Base-by-base conservation (phyloP, 208 protist species). In the Trypanosoma cruzi region DNA sequence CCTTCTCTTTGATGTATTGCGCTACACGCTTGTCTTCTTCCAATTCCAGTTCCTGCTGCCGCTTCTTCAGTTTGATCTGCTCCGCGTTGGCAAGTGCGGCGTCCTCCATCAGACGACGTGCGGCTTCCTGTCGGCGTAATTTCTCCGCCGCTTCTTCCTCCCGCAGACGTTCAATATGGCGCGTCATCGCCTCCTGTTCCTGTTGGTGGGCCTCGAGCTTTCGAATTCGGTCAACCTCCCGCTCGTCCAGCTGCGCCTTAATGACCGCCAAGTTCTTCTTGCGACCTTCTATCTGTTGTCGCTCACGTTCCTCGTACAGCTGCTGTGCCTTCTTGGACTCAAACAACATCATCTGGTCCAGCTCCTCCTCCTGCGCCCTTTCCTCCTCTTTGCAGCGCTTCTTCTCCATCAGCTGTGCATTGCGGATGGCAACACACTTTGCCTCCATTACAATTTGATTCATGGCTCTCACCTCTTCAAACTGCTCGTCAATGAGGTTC, bases 401-500 rank as follows among this genome's bases (percentile, higher is more conserved):
- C 46, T 88, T 88, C 81, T 98, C 96, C 56, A 76, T 59, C 11
- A 87, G 63, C 80, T 98, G 96, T 18, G 89, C 90, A 70, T 97
- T 93, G 53, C 96, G 89, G 24, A 89, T 87, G 44, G 94, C 94
- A 28, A 97, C 86, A 56, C 92, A 97, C 77, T 96, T 94, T 8
- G 92, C 89, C 71, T 98, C 96, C 13, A 84, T 59, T 48, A 97
- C 85, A 60, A 98, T 69, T 37, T 86, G 80, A 64, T 98, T 98
- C 94, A 98, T 98, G 1, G 80, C 82, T 72, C 96, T 95, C 20
- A 97, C 94, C 59, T 97, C 96, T 62, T 98, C 94, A 59, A 87
- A 89, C 50, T 90, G 70, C 65, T 98, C 90, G 61, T 98, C 92
- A 56, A 96, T 64, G 70, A 91, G 85, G 32, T 75, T 58, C 18